phyloP scores from a whole-genome alignment of 2,329 filamentous ascomycete genomes.

The Phoma sp. region DNA sequence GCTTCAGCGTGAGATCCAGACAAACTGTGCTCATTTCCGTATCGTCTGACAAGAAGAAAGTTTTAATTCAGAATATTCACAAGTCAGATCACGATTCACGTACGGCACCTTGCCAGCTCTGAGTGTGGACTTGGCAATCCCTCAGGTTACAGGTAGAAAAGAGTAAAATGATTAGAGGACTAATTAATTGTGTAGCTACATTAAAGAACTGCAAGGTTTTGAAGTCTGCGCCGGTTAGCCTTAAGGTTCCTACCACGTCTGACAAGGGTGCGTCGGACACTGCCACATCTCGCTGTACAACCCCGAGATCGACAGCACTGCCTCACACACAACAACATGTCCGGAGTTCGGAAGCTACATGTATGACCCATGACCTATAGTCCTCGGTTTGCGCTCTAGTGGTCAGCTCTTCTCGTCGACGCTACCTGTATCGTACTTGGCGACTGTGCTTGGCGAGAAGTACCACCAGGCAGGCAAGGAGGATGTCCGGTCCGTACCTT shows the following conservation, averaged over 20 bases:
- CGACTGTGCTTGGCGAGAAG: not conserved
- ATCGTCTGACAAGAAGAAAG: too few relatives aligned
- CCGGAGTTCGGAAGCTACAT: conserved; percentile 6
- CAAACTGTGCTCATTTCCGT: too few relatives aligned
- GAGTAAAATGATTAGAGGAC: too few relatives aligned
- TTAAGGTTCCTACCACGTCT: not conserved
- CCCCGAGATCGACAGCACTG: conserved; percentile 4
- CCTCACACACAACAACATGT: not conserved
- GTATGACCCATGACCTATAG: not conserved
- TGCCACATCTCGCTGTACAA: conserved; percentile 1
- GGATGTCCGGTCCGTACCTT: not conserved
- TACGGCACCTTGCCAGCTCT: too few relatives aligned
- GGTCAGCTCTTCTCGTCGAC: not conserved
- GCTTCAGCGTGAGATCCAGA: too few relatives aligned
- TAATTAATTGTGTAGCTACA: too few relatives aligned
- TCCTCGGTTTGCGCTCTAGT: not conserved
- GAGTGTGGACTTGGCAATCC: too few relatives aligned
- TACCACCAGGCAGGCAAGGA: not conserved
- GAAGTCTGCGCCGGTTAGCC: too few relatives aligned
- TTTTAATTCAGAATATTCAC: too few relatives aligned
- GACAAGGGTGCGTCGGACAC: not conserved
- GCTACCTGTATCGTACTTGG: not conserved
- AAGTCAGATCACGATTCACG: too few relatives aligned
- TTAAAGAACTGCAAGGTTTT: too few relatives aligned
- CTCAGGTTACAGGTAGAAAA: too few relatives aligned